phyloP scores from a whole-genome alignment of 2,329 filamentous ascomycete species.

The Fusarium fracticaudum region DNA sequence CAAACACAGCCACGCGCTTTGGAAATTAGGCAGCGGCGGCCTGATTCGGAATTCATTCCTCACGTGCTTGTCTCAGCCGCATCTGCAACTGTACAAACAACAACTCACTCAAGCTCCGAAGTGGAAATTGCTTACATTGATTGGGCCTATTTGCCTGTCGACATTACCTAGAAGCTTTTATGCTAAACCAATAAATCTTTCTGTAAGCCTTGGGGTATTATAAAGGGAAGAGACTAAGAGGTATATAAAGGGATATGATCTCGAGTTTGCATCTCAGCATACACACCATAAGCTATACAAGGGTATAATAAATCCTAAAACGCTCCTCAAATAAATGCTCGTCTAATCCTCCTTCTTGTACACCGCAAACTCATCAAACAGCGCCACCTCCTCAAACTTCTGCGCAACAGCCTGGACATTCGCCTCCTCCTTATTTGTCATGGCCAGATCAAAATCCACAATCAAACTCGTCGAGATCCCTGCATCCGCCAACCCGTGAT shows the following conservation, averaged over 20 bases:
- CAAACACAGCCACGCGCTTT: neutral
- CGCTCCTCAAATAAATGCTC: neutral
- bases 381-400: constrained; percentile 5
- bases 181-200: no score
- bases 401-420: neutral
- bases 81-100: neutral
- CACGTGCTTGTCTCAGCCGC: neutral
- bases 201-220: no score
- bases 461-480: neutral
- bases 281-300: neutral
- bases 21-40: neutral
- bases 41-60: neutral
- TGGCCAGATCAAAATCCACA: neutral
- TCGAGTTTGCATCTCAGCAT: no score
- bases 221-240: no score
- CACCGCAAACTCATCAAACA: constrained; percentile 14
- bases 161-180: no score
- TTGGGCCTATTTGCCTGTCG: accelerated
- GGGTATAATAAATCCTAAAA: neutral
- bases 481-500: neutral
- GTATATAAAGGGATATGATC: no score
- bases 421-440: neutral
- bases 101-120: neutral
- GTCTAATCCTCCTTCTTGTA: constrained; percentile 2
- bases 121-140: neutral